Conservation (phyloP, 257 asterid species). For the Voacanga thouarsii region DNA sequence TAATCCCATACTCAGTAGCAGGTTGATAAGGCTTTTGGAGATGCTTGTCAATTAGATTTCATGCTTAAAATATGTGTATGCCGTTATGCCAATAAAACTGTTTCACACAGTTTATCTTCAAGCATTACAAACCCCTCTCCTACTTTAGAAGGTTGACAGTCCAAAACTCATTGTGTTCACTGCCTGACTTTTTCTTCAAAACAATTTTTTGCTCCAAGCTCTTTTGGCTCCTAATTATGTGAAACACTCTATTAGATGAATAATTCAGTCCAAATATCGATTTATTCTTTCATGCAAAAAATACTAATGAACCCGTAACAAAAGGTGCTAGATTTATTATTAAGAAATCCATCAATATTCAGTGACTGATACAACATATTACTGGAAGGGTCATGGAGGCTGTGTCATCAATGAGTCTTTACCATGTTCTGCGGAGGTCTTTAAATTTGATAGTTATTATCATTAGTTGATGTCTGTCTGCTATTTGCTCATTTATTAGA, state of each 20-base stretch:
- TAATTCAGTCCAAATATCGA: background rate
- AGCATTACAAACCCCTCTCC: background rate
- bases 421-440: background rate
- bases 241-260: background rate
- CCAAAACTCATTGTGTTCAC: no score
- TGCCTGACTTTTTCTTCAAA: background rate
- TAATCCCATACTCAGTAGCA: background rate
- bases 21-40: background rate
- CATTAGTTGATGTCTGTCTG: background rate
- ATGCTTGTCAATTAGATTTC: background rate
- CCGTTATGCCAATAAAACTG: background rate
- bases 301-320: background rate
- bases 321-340: no score
- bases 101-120: background rate
- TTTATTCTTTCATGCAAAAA: background rate
- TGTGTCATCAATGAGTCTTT: background rate
- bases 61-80: background rate
- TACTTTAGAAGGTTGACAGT: background rate
- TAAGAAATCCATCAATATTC: background rate
- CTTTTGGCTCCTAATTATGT: background rate
- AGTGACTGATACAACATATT: background rate
- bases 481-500: background rate
- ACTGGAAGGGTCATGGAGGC: background rate
- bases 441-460: background rate
- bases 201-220: background rate